Evolutionary conservation across 1,139 yeast species (phyloP).

Genomic region (Candida smagusa): DNA sequence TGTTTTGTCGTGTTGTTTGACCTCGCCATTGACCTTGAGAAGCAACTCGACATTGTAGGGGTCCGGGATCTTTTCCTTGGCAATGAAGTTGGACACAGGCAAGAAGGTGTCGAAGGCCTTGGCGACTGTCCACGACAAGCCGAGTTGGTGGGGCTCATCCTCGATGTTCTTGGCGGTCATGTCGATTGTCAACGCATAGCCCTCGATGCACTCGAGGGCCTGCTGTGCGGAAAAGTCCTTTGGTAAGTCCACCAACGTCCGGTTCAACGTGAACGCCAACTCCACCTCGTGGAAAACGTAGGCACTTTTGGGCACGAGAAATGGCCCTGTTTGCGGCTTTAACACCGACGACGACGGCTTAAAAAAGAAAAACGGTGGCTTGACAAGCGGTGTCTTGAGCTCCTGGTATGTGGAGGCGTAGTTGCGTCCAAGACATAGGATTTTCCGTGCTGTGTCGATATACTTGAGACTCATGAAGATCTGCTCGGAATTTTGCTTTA

Average conservation of each 20-base stretch:
- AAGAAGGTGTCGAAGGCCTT: constrained; percentile 95
- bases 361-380: constrained; percentile 84
- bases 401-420: constrained; percentile 93
- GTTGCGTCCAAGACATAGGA: constrained; percentile 92
- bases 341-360: constrained; percentile 75
- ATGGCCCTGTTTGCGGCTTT: constrained; percentile 65
- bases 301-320: constrained; percentile 77
- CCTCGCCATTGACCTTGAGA: constrained; percentile 66
- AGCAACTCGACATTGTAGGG: constrained; percentile 68
- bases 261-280: constrained; percentile 71
- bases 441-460: constrained; percentile 66
- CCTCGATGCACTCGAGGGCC: constrained; percentile 74
- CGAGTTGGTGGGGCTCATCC: constrained; percentile 88
- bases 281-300: constrained; percentile 91
- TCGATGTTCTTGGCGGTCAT: constrained; percentile 95
- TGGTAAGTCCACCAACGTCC: constrained; percentile 59
- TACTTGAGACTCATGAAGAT: constrained; percentile 52
- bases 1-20: constrained; percentile 72
- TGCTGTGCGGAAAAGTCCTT: constrained; percentile 56
- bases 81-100: constrained; percentile 72
- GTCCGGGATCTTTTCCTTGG: constrained; percentile 62
- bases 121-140: constrained; percentile 93
- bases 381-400: constrained; percentile 73
- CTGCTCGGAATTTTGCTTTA: no score
- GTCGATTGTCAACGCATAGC: constrained; percentile 87